Evolutionary conservation across 2,329 filamentous ascomycete genomes (phyloP), one percentile per base, ranked within the genome.

Genomic region (Sporothrix euskadiensis): DNA sequence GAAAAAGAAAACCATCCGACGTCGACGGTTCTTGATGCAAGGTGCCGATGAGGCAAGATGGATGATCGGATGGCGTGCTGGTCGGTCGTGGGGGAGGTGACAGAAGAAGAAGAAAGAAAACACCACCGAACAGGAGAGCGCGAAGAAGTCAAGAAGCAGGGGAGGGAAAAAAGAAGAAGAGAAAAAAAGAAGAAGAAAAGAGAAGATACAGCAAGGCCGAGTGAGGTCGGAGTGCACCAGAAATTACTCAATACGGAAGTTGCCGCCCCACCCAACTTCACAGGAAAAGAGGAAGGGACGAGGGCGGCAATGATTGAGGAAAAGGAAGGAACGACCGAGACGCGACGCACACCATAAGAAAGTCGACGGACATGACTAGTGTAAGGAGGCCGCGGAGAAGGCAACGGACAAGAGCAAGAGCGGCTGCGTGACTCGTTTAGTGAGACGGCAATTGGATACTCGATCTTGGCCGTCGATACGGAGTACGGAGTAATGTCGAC

Each of bases 51-150:
- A 59, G 52, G 35, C 68, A 70, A 70, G 52, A 30, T 14, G 26
- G 49, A 19, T 4, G 32, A 44, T 59, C 22, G 8, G 6, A 70
- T 70, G 49, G 68, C 68, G 68, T 70, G 68, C 68, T 70, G 30
- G 19, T 0, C 6, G 22, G 66, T 26, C n/a, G 66, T n/a, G 30
- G 32, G 66, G 9, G 12, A 56, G 26, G 19, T 41, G 59, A 32
- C 10, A 16, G 35, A 59, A 6, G 41, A 49, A 22, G 26, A 12
- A 35, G 10, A 16, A n/a, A 12, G 7, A 54, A 69, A 30, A 12
- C 12, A 54, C 10, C 10, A 22, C 4, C 30, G 14, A n/a, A 54
- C 3, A 35, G n/a, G 16, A 1, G 16, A 8, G 22, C 3, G 26
- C 32, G 63, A 68, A 49, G n/a, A 44, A 63, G 59, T 44, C 14